Evolutionary conservation across 306 rosid species (phyloP).

Genomic region (Rosa persica): DNA sequence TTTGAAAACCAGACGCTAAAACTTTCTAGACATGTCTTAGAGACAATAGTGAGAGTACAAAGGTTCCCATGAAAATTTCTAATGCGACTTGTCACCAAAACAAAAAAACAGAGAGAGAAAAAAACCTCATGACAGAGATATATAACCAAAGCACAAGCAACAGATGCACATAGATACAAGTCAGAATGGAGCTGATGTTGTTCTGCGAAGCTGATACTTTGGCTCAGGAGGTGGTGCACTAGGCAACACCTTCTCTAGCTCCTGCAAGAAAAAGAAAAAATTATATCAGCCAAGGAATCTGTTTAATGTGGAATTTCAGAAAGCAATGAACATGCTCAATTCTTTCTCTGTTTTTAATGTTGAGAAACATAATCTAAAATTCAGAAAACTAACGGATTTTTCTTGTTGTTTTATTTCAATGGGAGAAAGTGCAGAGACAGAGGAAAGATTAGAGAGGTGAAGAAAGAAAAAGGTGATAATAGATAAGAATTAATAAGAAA

Average conservation of each 20-base stretch:
- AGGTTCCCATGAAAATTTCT: slow-evolving; percentile 24
- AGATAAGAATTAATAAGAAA: neutral
- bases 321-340: neutral
- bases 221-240: slow-evolving; percentile 75
- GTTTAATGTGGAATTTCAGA: neutral
- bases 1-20: neutral
- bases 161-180: slow-evolving; percentile 38
- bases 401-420: neutral
- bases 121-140: slow-evolving; percentile 16
- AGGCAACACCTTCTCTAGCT: slow-evolving; percentile 70
- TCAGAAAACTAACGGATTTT: neutral
- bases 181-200: slow-evolving; percentile 74
- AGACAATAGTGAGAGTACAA: slow-evolving; percentile 28
- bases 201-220: slow-evolving; percentile 90
- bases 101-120: slow-evolving; percentile 6
- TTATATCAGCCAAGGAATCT: neutral
- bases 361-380: neutral
- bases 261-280: slow-evolving; percentile 42
- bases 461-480: neutral
- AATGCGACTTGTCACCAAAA: slow-evolving; percentile 20
- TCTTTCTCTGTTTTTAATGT: neutral
- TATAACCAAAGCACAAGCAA: slow-evolving; percentile 26
- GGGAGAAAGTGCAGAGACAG: neutral
- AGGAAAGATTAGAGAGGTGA: neutral
- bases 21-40: slow-evolving; percentile 23